Conservation (phyloP, 495 filamentous ascomycete species). For the Aspergillus egyptiacus region DNA sequence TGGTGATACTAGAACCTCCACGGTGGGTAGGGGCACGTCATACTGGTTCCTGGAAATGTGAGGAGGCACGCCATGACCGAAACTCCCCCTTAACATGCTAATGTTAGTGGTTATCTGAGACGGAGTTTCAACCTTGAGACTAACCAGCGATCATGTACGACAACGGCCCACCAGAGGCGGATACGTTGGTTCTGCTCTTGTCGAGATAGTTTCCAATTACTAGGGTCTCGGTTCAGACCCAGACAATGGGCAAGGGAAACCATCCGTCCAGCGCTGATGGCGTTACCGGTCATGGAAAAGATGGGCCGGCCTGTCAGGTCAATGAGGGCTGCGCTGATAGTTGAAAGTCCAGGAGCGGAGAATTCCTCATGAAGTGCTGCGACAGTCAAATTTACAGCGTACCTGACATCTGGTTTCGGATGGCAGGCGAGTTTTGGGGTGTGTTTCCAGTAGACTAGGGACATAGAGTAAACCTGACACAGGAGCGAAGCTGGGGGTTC, state of each 20-base stretch:
- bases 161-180: conserved; percentile 49
- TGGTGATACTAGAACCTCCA: conserved; percentile 34
- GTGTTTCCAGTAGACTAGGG: conserved; percentile 47
- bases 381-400: conserved; percentile 48
- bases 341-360: conserved; percentile 44
- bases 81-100: conserved; percentile 38
- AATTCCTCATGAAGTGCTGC: conserved; percentile 48
- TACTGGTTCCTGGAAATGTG: conserved; percentile 47
- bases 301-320: conserved; percentile 47
- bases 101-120: neutral
- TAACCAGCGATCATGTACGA: conserved; percentile 51
- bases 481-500: conserved; percentile 47
- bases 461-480: conserved; percentile 50
- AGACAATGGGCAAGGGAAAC: conserved; percentile 47
- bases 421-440: conserved; percentile 39
- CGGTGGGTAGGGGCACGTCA: conserved; percentile 47
- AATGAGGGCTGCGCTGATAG: conserved; percentile 43
- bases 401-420: conserved; percentile 45
- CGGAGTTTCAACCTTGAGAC: neutral
- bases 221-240: conserved; percentile 46
- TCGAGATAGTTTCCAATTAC: conserved; percentile 43
- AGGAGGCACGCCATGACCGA: conserved; percentile 47
- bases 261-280: conserved; percentile 44
- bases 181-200: conserved; percentile 43
- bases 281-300: conserved; percentile 50